phyloP scores from a whole-genome alignment of 805 yeast genomes.

The Nakazawaea laoshanensis region DNA sequence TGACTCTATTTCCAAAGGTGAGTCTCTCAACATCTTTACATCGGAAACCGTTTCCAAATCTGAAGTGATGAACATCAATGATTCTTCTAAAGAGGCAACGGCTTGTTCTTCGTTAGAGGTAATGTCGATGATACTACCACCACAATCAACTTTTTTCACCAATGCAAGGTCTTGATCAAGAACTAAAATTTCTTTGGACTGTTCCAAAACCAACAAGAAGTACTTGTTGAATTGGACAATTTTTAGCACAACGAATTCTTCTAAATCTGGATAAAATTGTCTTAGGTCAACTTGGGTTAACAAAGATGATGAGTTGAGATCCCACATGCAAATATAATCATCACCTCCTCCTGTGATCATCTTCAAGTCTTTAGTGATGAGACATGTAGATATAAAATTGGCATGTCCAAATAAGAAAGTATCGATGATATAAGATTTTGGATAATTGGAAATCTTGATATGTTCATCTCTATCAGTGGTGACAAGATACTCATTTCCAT shows the following conservation, averaged over 20 bases:
- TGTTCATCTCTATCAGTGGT: constrained; percentile 96
- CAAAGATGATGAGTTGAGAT: constrained; percentile 47
- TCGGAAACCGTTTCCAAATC: not conserved
- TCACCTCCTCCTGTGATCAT: constrained; percentile 91
- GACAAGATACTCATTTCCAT: constrained; percentile 47
- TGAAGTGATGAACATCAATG: not conserved
- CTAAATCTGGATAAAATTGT: constrained; percentile 15
- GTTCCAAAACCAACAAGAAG: constrained; percentile 23
- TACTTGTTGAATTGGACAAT: constrained; percentile 25
- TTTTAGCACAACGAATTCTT: constrained; percentile 6
- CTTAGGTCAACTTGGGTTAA: constrained; percentile 42
- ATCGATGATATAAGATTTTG: constrained; percentile 69
- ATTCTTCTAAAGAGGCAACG: constrained; percentile 4
- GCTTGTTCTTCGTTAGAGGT: not conserved
- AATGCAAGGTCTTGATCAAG: not conserved
- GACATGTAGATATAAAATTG: constrained; percentile 68
- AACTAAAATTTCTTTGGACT: constrained; percentile 22
- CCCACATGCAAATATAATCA: constrained; percentile 63
- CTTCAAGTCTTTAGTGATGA: constrained; percentile 44
- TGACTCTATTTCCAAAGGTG: constrained; percentile 14
- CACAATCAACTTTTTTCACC: constrained; percentile 1
- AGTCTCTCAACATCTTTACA: not conserved
- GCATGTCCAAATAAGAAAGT: constrained; percentile 82
- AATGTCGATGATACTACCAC: not conserved
- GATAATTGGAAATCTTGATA: constrained; percentile 74